Percentiles rank a stretch among this genome's conserved stretches.
These are phyloP conservation scores for Backusella westeae DNA, from an alignment of 192 early-diverging fungal genomes.

Conservation along the genomic window DNA sequence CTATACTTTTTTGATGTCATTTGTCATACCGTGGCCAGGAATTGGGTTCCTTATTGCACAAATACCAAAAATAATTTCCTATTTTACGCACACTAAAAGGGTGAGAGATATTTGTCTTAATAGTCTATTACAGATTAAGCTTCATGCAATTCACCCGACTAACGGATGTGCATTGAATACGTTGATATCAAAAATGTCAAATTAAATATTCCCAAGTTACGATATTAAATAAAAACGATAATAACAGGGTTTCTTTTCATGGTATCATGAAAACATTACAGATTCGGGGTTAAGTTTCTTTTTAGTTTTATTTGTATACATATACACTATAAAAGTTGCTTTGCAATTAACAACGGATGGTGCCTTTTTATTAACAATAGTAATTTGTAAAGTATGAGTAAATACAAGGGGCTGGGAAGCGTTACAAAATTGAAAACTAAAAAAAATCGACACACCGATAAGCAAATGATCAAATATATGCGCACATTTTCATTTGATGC, in stretches of 20 bases:
- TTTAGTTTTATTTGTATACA: neutral
- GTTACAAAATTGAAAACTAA: neutral
- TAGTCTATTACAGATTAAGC: neutral
- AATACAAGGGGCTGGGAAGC: neutral
- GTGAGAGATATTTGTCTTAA: neutral
- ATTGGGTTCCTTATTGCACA: neutral
- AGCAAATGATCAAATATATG: neutral
- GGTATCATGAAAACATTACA: neutral
- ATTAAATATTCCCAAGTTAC: neutral
- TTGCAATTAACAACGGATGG: neutral
- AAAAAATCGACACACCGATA: neutral
- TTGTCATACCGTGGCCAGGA: neutral
- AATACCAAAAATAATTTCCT: neutral
- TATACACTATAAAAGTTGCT: neutral
- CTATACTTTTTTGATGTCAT: constrained; percentile 1
- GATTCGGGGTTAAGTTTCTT: neutral
- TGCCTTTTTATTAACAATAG: neutral
- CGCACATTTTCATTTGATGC: neutral
- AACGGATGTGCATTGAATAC: no score
- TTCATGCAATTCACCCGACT: neutral
- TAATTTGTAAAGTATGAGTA: neutral
- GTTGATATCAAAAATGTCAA: neutral
- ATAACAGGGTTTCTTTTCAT: neutral
- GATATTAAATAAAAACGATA: neutral
- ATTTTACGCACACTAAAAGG: neutral